Percentiles rank a stretch among this genome's conserved stretches.
phyloP scores from a whole-genome alignment of 2,329 filamentous ascomycete species.

The Dactylellina drechsleri region DNA sequence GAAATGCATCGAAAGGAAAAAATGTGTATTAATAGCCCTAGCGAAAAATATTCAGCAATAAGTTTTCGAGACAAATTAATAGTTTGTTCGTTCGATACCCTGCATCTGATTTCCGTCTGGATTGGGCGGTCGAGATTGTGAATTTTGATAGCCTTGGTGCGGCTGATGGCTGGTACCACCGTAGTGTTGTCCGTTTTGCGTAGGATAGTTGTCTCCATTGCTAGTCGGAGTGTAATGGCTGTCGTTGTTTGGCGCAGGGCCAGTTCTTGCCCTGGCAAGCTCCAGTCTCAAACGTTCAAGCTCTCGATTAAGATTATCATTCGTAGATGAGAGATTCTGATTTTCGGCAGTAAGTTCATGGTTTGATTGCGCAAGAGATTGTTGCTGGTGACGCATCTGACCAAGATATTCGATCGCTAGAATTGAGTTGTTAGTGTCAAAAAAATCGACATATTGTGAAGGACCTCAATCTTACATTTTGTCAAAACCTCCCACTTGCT shows the following conservation, averaged over 20 bases:
- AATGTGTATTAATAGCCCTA: neutral
- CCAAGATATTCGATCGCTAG: conserved; percentile 58
- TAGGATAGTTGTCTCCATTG: conserved; percentile 14
- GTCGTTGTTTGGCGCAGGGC: conserved; percentile 13
- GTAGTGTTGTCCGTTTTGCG: conserved; percentile 48
- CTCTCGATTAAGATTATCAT: conserved; percentile 55
- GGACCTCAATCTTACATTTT: conserved; percentile 71
- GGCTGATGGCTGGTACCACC: conserved; percentile 50
- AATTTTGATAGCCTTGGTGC: conserved; percentile 43
- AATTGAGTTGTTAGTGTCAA: neutral
- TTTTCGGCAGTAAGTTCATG: conserved; percentile 52
- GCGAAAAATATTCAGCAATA: too few species aligned
- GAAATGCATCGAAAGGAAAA: conserved; percentile 5
- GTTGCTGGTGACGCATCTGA: conserved; percentile 57
- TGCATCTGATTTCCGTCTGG: conserved; percentile 57
- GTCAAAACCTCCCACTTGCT: conserved; percentile 91
- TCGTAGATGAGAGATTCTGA: conserved; percentile 49
- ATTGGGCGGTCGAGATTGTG: conserved; percentile 30
- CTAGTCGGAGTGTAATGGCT: conserved; percentile 17
- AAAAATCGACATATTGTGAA: too few species aligned
- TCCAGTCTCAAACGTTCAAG: conserved; percentile 56
- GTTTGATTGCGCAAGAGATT: conserved; percentile 50
- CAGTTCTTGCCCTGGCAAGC: conserved; percentile 20
- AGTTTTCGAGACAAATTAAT: conserved; percentile 4
- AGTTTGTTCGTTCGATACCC: conserved; percentile 57